These are phyloP conservation scores for Tetratostichococcus sp. DNA, from an alignment of 139 green algal species.

Conservation along the genomic window DNA sequence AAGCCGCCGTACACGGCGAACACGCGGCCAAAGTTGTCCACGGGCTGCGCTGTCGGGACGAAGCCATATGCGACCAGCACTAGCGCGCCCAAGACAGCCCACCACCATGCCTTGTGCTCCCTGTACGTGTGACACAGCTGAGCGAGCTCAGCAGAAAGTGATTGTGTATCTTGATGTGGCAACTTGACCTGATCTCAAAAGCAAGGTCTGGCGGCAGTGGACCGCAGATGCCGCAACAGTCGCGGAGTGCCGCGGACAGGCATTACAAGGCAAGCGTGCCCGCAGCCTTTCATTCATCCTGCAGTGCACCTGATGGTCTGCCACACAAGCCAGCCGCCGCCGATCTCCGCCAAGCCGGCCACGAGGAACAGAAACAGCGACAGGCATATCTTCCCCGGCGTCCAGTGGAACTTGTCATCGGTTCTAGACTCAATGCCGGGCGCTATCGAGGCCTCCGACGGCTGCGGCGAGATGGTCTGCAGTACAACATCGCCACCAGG, in stretches of 20 bases:
- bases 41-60: constrained; percentile 74
- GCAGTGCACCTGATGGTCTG: constrained; percentile 35
- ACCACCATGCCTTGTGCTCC: constrained; percentile 38
- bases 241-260: too few relatives aligned
- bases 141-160: too few relatives aligned
- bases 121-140: constrained; percentile 38
- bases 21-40: constrained; percentile 52
- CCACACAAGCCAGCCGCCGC: constrained; percentile 86
- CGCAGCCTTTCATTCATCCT: too few relatives aligned
- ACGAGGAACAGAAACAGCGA: constrained; percentile 50
- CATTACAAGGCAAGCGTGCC: not conserved
- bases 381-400: constrained; percentile 13
- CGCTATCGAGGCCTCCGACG: not conserved
- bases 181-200: too few relatives aligned
- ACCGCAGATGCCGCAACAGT: too few relatives aligned
- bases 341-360: constrained; percentile 73
- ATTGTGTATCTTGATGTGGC: too few relatives aligned
- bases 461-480: not conserved
- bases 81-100: constrained; percentile 28
- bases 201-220: too few relatives aligned
- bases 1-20: constrained; percentile 86
- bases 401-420: constrained; percentile 22
- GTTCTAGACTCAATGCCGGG: not conserved
- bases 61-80: constrained; percentile 72
- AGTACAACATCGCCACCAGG: too few relatives aligned